Percentiles rank a stretch among this genome's conserved stretches.
Evolutionary conservation across 306 rosid genomes (phyloP).

Genomic region (Casuarina glauca): DNA sequence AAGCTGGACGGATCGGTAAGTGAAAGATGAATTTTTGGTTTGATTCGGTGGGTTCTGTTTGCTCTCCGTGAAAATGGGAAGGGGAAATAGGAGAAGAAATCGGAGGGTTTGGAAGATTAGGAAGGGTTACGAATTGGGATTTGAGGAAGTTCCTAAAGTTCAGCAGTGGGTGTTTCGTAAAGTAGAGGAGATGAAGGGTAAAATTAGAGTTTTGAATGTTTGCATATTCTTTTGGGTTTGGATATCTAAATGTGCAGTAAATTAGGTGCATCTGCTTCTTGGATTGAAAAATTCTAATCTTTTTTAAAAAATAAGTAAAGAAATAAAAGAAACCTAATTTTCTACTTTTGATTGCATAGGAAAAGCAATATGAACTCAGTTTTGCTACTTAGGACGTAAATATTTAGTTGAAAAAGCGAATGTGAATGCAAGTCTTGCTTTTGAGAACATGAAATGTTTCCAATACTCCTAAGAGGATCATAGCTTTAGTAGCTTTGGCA

Average conservation of each 20-base stretch:
- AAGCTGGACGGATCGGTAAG: conserved; percentile 81
- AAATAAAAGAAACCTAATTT: neutral
- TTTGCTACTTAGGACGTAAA: neutral
- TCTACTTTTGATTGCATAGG: neutral
- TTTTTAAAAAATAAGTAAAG: neutral
- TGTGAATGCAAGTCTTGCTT: neutral
- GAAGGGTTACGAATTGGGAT: neutral
- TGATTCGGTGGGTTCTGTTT: neutral
- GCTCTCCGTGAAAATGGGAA: conserved; percentile 12
- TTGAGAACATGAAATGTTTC: neutral
- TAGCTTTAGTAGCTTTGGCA: too few relatives aligned
- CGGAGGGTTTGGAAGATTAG: neutral
- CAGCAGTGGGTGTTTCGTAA: neutral
- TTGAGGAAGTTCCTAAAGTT: neutral
- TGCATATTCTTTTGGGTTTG: neutral
- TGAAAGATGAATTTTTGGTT: neutral
- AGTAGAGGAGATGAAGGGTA: neutral
- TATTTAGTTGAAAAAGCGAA: neutral
- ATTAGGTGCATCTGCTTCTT: neutral
- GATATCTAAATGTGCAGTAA: neutral
- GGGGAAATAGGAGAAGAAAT: neutral
- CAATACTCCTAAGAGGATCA: neutral
- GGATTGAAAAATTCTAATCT: neutral
- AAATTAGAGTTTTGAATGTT: neutral
- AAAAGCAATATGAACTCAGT: neutral